Conservation (phyloP, 371 early-diverging fungal species). For the Mucor irregularis region DNA sequence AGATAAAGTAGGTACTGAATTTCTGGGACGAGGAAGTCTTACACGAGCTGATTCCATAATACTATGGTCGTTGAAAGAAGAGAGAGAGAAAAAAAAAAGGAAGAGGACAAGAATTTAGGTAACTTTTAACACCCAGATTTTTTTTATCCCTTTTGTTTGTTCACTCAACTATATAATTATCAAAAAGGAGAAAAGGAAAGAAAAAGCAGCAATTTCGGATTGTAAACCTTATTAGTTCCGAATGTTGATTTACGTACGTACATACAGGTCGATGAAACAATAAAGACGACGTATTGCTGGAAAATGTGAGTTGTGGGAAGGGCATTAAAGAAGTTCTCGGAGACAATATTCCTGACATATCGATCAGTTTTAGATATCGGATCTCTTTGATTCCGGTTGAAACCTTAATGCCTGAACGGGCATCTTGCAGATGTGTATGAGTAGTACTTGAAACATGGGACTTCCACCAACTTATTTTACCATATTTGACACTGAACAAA, state of each 20-base stretch:
- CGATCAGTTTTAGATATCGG: too few relatives aligned
- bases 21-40: slow-evolving; percentile 22
- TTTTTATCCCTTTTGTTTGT: not conserved
- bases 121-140: not conserved
- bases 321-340: too few relatives aligned
- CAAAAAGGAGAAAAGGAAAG: not conserved
- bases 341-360: too few relatives aligned
- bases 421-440: too few relatives aligned
- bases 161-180: not conserved
- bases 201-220: not conserved
- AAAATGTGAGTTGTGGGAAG: too few relatives aligned
- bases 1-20: not conserved
- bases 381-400: too few relatives aligned
- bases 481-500: too few relatives aligned
- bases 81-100: not conserved
- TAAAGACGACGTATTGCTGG: too few relatives aligned
- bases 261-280: too few relatives aligned
- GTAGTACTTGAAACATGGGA: too few relatives aligned
- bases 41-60: slow-evolving; percentile 18
- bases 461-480: too few relatives aligned
- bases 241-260: not conserved
- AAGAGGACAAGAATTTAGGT: not conserved
- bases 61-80: not conserved
- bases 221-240: slow-evolving; percentile 5
- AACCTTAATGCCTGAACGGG: too few relatives aligned